Evolutionary conservation across 2,329 filamentous ascomycete genomes (phyloP).

Genomic region (Trichophyton rubrum): DNA sequence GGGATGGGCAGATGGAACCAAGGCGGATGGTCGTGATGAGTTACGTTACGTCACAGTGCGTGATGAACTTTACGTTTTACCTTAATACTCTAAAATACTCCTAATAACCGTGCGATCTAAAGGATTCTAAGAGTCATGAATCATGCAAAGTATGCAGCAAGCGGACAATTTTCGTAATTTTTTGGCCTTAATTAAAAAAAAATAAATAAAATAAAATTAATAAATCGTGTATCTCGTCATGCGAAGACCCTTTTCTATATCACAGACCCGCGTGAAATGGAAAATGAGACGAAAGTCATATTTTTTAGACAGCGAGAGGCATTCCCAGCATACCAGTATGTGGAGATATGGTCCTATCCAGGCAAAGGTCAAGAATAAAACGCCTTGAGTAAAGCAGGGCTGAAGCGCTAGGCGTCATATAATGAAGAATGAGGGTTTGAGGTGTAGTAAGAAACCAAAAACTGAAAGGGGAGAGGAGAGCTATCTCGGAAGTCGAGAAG

Average conservation of each 20-base stretch:
- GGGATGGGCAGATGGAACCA: slow-evolving; percentile 10
- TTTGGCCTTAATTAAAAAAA: neutral
- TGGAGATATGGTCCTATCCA: neutral
- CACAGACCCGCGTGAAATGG: neutral
- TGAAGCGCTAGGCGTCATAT: neutral
- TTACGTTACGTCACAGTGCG: neutral
- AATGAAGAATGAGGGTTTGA: neutral
- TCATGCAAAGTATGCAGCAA: neutral
- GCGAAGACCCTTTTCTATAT: neutral
- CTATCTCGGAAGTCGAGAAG: neutral
- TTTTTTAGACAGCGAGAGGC: neutral
- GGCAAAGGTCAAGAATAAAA: neutral
- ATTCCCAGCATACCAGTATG: neutral
- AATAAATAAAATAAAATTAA: too few species aligned
- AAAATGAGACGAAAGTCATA: neutral
- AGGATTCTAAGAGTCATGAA: too few species aligned
- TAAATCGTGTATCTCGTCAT: neutral
- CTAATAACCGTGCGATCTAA: too few species aligned
- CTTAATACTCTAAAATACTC: too few species aligned
- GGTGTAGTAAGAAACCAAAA: too few species aligned
- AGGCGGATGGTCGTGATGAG: slow-evolving; percentile 11
- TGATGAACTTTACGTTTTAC: neutral
- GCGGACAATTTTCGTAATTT: too few species aligned
- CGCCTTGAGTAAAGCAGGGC: neutral
- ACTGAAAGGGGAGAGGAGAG: neutral